Conservation (phyloP, 1,284 basidiomycete genomes). For the Rhodotorula sp. region DNA sequence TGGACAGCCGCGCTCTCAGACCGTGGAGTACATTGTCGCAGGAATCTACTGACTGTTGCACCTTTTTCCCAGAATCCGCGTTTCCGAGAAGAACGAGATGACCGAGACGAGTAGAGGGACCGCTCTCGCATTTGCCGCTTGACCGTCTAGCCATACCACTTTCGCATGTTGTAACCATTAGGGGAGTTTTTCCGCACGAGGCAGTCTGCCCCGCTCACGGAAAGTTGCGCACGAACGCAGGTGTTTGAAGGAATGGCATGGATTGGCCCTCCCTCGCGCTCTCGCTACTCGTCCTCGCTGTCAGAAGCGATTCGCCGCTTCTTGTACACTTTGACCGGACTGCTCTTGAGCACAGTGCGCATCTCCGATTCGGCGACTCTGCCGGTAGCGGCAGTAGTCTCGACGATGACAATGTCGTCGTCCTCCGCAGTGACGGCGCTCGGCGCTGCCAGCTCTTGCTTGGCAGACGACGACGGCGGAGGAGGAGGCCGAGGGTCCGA, state of each 20-base stretch:
- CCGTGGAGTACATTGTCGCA: too few relatives aligned
- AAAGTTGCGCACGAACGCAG: too few relatives aligned
- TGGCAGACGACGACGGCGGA: too few relatives aligned
- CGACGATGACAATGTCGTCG: constrained; percentile 13
- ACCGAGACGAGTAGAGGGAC: constrained; percentile 44
- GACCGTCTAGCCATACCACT: not conserved
- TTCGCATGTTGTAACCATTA: constrained; percentile 14
- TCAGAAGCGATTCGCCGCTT: constrained; percentile 28
- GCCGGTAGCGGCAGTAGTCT: not conserved
- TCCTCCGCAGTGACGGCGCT: constrained; percentile 1
- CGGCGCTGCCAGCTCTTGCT: not conserved
- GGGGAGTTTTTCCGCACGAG: too few relatives aligned
- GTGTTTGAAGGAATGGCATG: too few relatives aligned
- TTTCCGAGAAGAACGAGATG: constrained; percentile 44
- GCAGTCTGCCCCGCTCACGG: too few relatives aligned
- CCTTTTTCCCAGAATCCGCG: constrained; percentile 55
- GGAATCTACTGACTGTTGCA: constrained; percentile 40
- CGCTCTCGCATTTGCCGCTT: not conserved
- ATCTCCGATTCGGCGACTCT: not conserved
- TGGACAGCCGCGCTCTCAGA: too few relatives aligned
- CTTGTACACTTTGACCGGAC: constrained; percentile 17
- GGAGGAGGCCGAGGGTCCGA: not conserved
- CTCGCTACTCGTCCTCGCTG: constrained; percentile 19
- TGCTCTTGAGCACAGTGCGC: too few relatives aligned
- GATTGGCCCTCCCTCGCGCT: not conserved